phyloP scores from a whole-genome alignment of 1,284 basidiomycete genomes.

The Puccinia coronata region DNA sequence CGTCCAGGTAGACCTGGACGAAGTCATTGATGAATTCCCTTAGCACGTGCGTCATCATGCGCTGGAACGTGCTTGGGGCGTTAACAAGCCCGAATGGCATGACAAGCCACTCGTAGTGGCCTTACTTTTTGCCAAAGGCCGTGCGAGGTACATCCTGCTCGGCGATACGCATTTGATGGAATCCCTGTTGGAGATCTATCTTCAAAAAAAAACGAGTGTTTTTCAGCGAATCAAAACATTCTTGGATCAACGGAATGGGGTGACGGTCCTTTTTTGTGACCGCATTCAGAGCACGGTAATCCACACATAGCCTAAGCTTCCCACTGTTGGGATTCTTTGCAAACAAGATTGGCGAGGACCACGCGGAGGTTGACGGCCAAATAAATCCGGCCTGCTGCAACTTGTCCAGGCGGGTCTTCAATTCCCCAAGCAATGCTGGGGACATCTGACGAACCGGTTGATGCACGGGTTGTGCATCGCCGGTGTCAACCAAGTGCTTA shows the following conservation, averaged over 20 bases:
- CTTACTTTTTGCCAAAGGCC: constrained; percentile 19
- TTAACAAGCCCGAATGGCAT: too few species aligned
- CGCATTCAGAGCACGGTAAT: neutral
- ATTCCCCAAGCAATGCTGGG: neutral
- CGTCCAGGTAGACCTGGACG: constrained; percentile 44
- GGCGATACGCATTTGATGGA: neutral
- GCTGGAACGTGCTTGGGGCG: too few species aligned
- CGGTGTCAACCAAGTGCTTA: constrained; percentile 9
- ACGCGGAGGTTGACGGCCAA: too few species aligned
- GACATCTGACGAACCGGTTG: constrained; percentile 12
- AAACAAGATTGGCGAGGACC: too few species aligned
- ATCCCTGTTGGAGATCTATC: neutral
- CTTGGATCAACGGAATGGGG: too few species aligned
- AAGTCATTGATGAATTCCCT: constrained; percentile 1
- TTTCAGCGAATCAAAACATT: too few species aligned
- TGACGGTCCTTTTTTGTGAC: neutral
- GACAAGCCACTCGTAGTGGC: too few species aligned
- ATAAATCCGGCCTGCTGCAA: neutral
- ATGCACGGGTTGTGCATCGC: neutral
- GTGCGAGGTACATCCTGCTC: constrained; percentile 4
- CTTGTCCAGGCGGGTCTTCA: neutral
- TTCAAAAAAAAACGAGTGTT: neutral
- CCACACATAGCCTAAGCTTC: neutral
- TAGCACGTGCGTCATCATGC: too few species aligned
- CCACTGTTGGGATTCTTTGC: neutral